Conservation (phyloP, 1,284 basidiomycete species). For the Tilletia walkeri region DNA sequence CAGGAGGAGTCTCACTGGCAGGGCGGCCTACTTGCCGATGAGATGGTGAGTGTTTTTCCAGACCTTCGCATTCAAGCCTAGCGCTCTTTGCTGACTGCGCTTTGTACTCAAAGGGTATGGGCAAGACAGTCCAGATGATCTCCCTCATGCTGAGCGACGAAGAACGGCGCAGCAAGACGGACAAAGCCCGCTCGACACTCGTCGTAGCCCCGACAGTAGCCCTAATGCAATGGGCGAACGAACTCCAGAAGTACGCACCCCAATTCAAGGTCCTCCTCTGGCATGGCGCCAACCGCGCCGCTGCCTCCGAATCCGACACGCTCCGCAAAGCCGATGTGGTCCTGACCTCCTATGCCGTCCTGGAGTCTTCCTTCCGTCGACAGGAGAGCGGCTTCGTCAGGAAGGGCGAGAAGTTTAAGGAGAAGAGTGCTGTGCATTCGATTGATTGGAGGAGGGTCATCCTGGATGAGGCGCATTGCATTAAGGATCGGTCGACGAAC, state of each 20-base stretch:
- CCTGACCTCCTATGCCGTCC: slow-evolving; percentile 64
- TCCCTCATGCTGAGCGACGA: slow-evolving; percentile 71
- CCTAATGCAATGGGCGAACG: slow-evolving; percentile 97
- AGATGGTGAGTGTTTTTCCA: slow-evolving; percentile 55
- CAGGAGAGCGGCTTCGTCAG: slow-evolving; percentile 88
- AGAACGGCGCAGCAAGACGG: slow-evolving; percentile 39
- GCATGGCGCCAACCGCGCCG: slow-evolving; percentile 70
- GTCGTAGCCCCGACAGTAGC: slow-evolving; percentile 90
- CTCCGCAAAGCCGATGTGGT: slow-evolving; percentile 83
- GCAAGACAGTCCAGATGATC: slow-evolving; percentile 97
- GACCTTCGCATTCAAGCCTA: background rate
- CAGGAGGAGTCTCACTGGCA: slow-evolving; percentile 85
- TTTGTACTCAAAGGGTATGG: slow-evolving; percentile 68
- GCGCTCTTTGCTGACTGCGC: slow-evolving; percentile 32
- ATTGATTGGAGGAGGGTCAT: slow-evolving; percentile 80
- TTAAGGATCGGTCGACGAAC: slow-evolving; percentile 79
- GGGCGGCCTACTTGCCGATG: slow-evolving; percentile 91
- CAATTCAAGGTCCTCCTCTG: slow-evolving; percentile 72
- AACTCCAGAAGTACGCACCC: slow-evolving; percentile 68
- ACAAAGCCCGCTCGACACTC: slow-evolving; percentile 75
- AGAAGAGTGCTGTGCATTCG: slow-evolving; percentile 79
- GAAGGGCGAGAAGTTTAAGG: slow-evolving; percentile 79
- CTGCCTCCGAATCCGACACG: slow-evolving; percentile 63
- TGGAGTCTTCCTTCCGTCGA: slow-evolving; percentile 90
- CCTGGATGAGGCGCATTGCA: slow-evolving; percentile 97